Percentiles rank a stretch among this genome's conserved stretches.
phyloP scores from a whole-genome alignment of 495 filamentous ascomycete genomes.

The Penicillium egyptiacum region DNA sequence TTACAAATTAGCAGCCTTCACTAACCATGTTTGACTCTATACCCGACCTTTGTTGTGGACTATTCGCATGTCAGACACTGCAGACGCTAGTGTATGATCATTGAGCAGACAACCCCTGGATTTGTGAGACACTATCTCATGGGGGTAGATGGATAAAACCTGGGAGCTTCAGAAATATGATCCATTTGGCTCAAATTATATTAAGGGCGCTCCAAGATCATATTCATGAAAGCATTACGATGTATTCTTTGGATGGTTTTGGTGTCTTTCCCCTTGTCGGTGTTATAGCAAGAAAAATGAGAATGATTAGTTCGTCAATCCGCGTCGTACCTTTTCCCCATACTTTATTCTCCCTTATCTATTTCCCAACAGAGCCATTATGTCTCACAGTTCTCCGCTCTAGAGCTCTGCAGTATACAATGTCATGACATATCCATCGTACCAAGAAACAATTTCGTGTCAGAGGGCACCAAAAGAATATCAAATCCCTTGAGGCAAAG shows the following conservation, averaged over 20 bases:
- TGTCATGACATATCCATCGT: conserved; percentile 7
- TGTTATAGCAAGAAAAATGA: not conserved
- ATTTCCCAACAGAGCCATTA: not conserved
- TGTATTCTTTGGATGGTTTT: not conserved
- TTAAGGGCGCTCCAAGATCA: not conserved
- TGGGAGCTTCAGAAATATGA: not conserved
- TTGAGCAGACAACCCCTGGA: not conserved
- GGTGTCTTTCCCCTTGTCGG: not conserved
- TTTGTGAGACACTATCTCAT: not conserved
- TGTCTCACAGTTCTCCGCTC: not conserved
- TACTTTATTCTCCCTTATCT: not conserved
- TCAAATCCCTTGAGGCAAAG: not conserved
- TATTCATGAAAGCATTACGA: not conserved
- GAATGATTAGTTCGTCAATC: not conserved
- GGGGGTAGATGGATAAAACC: not conserved
- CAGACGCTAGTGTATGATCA: not conserved
- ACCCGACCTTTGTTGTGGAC: not conserved
- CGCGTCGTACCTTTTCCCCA: not conserved
- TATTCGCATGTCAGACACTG: not conserved
- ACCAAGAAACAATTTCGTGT: not conserved
- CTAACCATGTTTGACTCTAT: not conserved
- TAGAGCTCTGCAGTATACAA: conserved; percentile 6
- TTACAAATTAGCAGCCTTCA: not conserved
- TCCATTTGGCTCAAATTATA: not conserved
- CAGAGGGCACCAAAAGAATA: not conserved